Evolutionary conservation across 129 eudicot genomes (phyloP).

Genomic region (Heracleum sosnowskyi): DNA sequence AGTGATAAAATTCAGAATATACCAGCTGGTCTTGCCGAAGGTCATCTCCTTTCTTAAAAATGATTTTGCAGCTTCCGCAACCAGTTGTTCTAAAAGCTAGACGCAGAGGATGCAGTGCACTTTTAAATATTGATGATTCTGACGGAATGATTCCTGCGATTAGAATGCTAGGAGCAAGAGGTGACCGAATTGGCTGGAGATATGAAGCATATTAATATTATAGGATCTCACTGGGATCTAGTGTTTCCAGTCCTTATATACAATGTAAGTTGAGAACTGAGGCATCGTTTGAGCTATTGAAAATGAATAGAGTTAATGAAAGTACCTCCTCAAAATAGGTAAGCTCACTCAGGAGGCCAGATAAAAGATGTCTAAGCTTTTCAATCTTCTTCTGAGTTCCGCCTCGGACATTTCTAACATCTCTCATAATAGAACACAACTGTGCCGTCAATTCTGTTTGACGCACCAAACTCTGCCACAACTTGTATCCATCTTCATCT

Average conservation of each 20-base stretch:
- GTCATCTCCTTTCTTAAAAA: constrained; percentile 96
- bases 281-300: not conserved
- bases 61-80: constrained; percentile 85
- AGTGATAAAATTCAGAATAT: constrained; percentile 5
- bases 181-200: constrained; percentile 90
- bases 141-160: constrained; percentile 96
- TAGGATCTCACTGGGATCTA: not conserved
- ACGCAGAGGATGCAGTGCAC: constrained; percentile 81
- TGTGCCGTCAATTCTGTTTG: constrained; percentile 99
- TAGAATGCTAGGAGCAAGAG: constrained; percentile 79
- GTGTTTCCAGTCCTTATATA: not conserved
- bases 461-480: constrained; percentile 97
- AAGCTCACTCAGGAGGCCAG: constrained; percentile 97
- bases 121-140: constrained; percentile 85
- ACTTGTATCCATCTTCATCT: constrained; percentile 74
- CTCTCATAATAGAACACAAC: constrained; percentile 89
- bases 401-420: constrained; percentile 83
- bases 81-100: constrained; percentile 77
- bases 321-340: constrained; percentile 98
- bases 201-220: constrained; percentile 15
- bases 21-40: constrained; percentile 99
- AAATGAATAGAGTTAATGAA: not conserved
- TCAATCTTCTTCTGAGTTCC: constrained; percentile 96
- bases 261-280: not conserved
- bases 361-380: constrained; percentile 90